Evolutionary conservation across 2,329 filamentous ascomycete genomes (phyloP), one percentile per base, ranked within the genome.

Genomic region (Sarocladium brachiariae): DNA sequence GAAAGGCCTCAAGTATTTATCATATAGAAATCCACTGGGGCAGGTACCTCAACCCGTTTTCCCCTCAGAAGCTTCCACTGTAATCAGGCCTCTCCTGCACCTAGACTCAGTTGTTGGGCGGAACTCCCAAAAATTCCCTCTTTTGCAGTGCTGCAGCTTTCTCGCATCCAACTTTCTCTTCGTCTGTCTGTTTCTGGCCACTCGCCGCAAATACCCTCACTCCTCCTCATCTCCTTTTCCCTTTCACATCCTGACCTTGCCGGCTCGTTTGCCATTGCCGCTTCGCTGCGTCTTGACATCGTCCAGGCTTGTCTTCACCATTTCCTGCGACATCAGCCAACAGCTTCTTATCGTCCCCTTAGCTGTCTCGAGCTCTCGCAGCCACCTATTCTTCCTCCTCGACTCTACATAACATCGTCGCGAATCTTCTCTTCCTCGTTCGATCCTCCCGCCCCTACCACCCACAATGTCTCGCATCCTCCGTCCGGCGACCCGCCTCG

Each of bases 381-480:
- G 19, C 25, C 37, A 41, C n/a, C 43, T 10, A 18, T n/a, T 25
- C 43, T 23, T 4, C 7, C 24, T 13, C 43, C 25, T 47, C 43
- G 43, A 47, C 27, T 6, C 19, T 8, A n/a, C n/a, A n/a, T n/a
- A n/a, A n/a, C 16, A 30, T 37, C 46, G 46, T 35, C 46, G 46
- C 46, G 30, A 37, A 9, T 18, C 13, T 19, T 21, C 19, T n/a
- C 46, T 25, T 31, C 31, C 21, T 21, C 46, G 30, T 4, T 14
- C 30, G 33, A 24, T 27, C 19, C 30, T 33, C 23, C 16, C 31
- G 37, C 19, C 16, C 11, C 31, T 6, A 48, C 46, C 30, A 18
- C 18, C 45, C 59, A 63, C 52, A 61, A 76, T 77, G 74, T 76
- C 74, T 61, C 73, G 74, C 62, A 69, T 74, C 59, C 71, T 77